These are phyloP conservation scores for Penicillium goetzii DNA, from an alignment of 495 filamentous ascomycete species.

Conservation along the genomic window DNA sequence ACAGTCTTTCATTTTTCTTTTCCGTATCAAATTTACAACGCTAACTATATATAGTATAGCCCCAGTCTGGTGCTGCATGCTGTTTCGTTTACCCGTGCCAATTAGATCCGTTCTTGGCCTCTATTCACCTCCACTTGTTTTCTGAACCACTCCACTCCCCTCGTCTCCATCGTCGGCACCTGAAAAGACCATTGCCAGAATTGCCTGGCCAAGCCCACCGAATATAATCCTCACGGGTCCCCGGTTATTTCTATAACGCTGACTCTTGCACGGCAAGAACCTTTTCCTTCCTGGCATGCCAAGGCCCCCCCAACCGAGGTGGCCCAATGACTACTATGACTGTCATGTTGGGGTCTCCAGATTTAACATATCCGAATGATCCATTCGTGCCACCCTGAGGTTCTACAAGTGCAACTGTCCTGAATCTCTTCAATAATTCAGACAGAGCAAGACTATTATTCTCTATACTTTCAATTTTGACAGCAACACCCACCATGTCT, in stretches of 20 bases:
- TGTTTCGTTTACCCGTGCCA: slow-evolving; percentile 21
- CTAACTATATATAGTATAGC: background rate
- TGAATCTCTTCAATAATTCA: background rate
- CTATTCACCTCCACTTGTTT: no score
- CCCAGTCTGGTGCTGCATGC: background rate
- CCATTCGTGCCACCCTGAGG: slow-evolving; percentile 7
- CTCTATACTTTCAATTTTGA: background rate
- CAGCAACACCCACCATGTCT: slow-evolving; percentile 24
- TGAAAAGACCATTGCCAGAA: background rate
- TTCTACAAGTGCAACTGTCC: background rate
- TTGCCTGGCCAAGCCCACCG: background rate
- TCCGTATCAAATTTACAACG: background rate
- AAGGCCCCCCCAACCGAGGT: slow-evolving; percentile 5
- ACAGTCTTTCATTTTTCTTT: background rate
- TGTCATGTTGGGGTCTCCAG: background rate
- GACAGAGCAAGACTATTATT: background rate
- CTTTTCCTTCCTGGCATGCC: background rate
- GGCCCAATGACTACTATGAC: background rate
- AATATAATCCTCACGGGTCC: slow-evolving; percentile 3
- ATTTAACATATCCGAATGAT: background rate
- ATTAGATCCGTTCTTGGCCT: background rate
- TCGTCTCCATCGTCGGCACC: background rate
- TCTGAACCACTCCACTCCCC: background rate
- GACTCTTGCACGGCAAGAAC: background rate
- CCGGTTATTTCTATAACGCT: slow-evolving; percentile 8